These are phyloP conservation scores for Suillus subaureus DNA, from an alignment of 768 basidiomycete genomes.

Conservation along the genomic window DNA sequence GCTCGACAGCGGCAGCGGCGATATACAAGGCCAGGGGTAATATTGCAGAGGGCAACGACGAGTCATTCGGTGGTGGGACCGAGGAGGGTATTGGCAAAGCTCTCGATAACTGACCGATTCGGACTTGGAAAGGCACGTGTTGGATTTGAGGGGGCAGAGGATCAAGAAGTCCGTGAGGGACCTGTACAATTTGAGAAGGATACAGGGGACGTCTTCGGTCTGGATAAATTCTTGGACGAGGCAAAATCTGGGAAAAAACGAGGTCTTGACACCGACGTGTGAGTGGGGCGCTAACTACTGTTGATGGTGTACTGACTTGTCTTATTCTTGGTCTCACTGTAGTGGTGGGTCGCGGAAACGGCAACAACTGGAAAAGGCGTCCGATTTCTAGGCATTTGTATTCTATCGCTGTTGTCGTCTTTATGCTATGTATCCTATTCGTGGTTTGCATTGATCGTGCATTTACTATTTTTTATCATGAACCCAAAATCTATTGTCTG, in stretches of 20 bases:
- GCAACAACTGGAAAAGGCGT: constrained; percentile 66
- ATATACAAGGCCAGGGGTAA: constrained; percentile 97
- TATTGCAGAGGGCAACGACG: constrained; percentile 82
- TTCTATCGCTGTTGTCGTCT: constrained; percentile 7
- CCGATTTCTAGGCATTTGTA: constrained; percentile 37
- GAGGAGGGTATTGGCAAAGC: constrained; percentile 93
- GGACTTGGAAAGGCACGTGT: constrained; percentile 79
- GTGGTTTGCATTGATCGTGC: not conserved
- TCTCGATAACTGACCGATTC: constrained; percentile 92
- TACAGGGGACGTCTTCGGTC: constrained; percentile 92
- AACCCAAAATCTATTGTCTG: not conserved
- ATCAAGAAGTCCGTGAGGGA: constrained; percentile 84
- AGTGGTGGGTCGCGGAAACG: constrained; percentile 67
- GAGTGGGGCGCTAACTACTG: constrained; percentile 31
- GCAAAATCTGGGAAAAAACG: constrained; percentile 95
- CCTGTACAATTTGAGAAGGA: constrained; percentile 99
- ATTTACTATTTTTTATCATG: not conserved
- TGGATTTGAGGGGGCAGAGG: constrained; percentile 90
- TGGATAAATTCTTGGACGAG: constrained; percentile 96
- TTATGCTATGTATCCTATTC: constrained; percentile 12
- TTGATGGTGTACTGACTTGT: constrained; percentile 7
- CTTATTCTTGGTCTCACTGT: constrained; percentile 7
- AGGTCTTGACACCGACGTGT: constrained; percentile 78
- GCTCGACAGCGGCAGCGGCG: constrained; percentile 96
- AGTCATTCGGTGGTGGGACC: constrained; percentile 91